phyloP scores from a whole-genome alignment of 202 grass and related monocot genomes.

The Panicum hallii region DNA sequence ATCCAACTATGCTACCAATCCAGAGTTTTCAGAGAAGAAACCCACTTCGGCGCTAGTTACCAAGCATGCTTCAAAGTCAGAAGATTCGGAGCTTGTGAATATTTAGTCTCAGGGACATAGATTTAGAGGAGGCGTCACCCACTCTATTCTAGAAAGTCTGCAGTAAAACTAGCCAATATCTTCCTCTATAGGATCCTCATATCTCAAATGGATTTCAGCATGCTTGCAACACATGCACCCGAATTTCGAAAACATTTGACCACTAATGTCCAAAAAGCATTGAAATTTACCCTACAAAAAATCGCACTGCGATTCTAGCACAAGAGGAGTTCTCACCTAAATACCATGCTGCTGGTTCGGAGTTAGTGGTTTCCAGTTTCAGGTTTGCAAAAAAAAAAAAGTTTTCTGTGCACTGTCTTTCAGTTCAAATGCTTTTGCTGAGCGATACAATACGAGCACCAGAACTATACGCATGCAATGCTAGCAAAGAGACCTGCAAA shows the following conservation, averaged over 20 bases:
- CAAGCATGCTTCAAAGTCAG: neutral
- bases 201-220: neutral
- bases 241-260: neutral
- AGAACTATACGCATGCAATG: constrained; percentile 23
- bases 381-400: neutral
- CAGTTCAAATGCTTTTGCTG: neutral
- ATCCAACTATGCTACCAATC: neutral
- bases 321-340: neutral
- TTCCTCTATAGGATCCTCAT: neutral
- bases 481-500: constrained; percentile 31
- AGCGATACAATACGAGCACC: neutral
- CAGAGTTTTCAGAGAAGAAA: neutral
- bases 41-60: neutral
- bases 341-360: neutral
- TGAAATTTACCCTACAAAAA: neutral
- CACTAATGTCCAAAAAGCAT: neutral
- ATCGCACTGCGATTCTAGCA: neutral
- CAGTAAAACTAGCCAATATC: neutral
- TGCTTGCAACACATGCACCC: neutral
- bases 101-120: neutral
- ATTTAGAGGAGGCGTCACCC: neutral
- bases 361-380: neutral
- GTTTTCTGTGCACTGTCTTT: neutral
- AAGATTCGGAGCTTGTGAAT: neutral
- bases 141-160: neutral